Conservation (phyloP, 2,329 filamentous ascomycete species). For the Hymenoscyphus scutula region DNA sequence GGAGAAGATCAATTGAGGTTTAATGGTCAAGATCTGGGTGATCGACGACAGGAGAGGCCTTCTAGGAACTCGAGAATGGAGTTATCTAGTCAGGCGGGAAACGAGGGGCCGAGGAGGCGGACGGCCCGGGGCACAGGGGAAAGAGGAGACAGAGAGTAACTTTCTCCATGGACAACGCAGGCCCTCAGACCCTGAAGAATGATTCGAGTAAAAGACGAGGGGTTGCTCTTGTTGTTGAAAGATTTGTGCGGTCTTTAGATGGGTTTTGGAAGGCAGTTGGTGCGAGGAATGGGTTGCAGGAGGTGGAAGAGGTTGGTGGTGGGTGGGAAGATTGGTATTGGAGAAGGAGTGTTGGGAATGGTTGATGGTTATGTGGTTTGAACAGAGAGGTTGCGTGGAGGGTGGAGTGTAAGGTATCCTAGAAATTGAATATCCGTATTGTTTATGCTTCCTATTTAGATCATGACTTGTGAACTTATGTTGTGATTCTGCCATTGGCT, state of each 20-base stretch:
- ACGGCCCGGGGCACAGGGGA: background rate
- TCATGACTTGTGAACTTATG: background rate
- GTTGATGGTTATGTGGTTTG: background rate
- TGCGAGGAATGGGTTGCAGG: constrained; percentile 19
- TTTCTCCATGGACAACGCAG: constrained; percentile 1
- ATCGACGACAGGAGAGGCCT: constrained; percentile 11
- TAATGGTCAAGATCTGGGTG: constrained; percentile 25
- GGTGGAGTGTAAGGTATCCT: background rate
- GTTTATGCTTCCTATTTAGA: background rate
- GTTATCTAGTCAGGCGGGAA: constrained; percentile 17
- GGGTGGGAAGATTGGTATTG: constrained; percentile 22
- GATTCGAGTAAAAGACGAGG: background rate
- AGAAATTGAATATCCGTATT: background rate
- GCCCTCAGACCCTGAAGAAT: background rate
- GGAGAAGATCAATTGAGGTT: constrained; percentile 19
- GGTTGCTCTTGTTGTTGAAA: background rate
- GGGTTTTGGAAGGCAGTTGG: constrained; percentile 20
- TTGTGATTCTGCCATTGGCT: background rate
- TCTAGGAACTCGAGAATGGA: constrained; percentile 11
- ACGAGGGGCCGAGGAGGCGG: constrained; percentile 19
- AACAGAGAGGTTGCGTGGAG: background rate
- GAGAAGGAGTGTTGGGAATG: constrained; percentile 18
- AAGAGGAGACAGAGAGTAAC: constrained; percentile 12
- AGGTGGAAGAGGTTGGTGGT: constrained; percentile 17
- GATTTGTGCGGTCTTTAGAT: constrained; percentile 15